phyloP scores from a whole-genome alignment of 2,329 filamentous ascomycete species.

The Penicillium sp. region DNA sequence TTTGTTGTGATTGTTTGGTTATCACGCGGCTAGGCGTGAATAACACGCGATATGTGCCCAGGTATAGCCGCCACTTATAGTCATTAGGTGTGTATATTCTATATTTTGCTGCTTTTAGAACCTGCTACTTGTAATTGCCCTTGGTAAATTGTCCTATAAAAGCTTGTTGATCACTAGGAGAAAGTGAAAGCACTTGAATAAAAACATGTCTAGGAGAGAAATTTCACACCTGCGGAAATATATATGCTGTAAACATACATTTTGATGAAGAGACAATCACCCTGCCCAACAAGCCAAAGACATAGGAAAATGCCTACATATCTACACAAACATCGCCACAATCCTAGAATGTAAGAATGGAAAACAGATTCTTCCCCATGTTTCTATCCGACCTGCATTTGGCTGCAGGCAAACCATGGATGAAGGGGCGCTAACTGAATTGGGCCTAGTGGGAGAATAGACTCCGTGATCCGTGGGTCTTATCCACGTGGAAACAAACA shows the following conservation, averaged over 20 bases:
- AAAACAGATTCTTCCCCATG: constrained; percentile 1
- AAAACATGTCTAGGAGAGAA: background rate
- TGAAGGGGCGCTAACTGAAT: constrained; percentile 12
- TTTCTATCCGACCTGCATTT: constrained; percentile 16
- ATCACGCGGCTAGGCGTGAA: background rate
- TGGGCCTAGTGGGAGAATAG: constrained; percentile 14
- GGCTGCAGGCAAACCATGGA: constrained; percentile 18
- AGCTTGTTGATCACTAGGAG: background rate
- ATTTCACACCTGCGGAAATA: background rate
- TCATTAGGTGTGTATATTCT: background rate
- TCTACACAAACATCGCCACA: background rate
- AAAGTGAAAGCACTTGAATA: background rate
- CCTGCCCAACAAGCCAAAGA: background rate
- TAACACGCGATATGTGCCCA: background rate
- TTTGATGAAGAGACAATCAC: background rate
- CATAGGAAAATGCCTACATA: too few species aligned
- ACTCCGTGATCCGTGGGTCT: constrained; percentile 21
- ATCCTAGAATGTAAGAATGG: background rate
- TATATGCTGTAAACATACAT: background rate
- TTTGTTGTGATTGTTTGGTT: background rate
- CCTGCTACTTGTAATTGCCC: background rate
- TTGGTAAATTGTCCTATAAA: fast-evolving
- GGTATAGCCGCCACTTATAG: background rate
- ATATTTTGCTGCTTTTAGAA: background rate
- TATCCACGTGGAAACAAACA: constrained; percentile 23